Evolutionary conservation across 768 basidiomycete genomes (phyloP), one percentile per base, ranked within the genome.

Genomic region (Kwoniella europaea): DNA sequence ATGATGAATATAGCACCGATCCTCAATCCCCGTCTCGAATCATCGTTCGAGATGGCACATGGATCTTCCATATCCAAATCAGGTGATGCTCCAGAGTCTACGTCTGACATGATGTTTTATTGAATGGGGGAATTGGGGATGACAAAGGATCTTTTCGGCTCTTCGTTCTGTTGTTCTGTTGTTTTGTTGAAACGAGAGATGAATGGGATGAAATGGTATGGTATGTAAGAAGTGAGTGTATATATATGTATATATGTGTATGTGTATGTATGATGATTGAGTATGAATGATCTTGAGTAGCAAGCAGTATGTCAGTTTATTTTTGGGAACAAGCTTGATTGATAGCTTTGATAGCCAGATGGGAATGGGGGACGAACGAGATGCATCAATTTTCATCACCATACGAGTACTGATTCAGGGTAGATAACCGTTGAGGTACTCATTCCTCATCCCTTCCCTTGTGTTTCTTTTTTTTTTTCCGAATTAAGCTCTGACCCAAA

Each of bases 1-100:
- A 83, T 83, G 69, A 83, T 79, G 66, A 83, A 83, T 41, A 83
- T 78, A 18, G 79, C 68, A 10, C 77, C 82, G 43, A 83, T 82
- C 24, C 82, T 72, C 4, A 83, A 71, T n/a, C 74, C 69, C 15
- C 60, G 52, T 18, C 69, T 58, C 13, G 65, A 29, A 29, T 73
- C 62, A 56, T 20, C 60, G 67, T 82, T 82, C 58, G 44, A 27
- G 15, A 76, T 67, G n/a, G 81, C 76, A 66, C 82, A 83, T 4
- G 76, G 65, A 56, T 82, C 81, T 13, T 65, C 66, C 1, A 22
- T 67, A 7, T 42, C 42, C 42, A 61, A 1, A 44, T 61, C 59
- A 20, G 42, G 59, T n/a, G 42, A 10, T 42, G 29, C 59, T 43
- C 59, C 59, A 13, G 35, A 42, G 44, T 61, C 59, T 43, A 18